A percentile compares a stretch with the other conserved stretches of the same genome.
Conservation (phyloP, 2,329 filamentous ascomycete genomes). For the Colletotrichum lini region DNA sequence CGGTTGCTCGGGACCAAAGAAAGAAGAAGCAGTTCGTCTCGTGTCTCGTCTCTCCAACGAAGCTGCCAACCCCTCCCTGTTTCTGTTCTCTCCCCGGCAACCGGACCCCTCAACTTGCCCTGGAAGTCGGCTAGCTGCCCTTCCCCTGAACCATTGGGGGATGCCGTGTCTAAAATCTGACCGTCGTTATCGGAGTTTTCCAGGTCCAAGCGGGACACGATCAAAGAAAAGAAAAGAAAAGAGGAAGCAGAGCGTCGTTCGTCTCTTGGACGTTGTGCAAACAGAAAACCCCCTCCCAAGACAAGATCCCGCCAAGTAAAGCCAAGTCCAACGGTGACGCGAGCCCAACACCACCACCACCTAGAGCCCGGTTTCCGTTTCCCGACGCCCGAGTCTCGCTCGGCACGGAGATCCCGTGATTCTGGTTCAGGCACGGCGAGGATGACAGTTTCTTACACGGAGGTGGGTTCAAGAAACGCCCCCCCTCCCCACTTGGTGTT, state of each 20-base stretch:
- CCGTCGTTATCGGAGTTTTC: too few relatives aligned
- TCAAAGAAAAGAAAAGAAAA: too few relatives aligned
- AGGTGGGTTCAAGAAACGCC: not conserved
- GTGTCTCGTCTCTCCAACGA: not conserved
- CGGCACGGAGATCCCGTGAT: not conserved
- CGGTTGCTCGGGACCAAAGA: not conserved
- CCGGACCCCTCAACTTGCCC: slow-evolving; percentile 7
- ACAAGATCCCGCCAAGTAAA: not conserved
- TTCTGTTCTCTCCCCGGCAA: slow-evolving; percentile 7
- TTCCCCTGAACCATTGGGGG: not conserved
- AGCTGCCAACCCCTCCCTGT: not conserved
- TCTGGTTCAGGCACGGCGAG: not conserved
- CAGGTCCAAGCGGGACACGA: too few relatives aligned
- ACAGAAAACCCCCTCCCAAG: too few relatives aligned
- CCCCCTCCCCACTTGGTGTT: too few relatives aligned
- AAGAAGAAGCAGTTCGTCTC: slow-evolving; percentile 7
- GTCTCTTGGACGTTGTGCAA: too few relatives aligned
- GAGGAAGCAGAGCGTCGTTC: not conserved
- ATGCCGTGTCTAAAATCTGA: too few relatives aligned
- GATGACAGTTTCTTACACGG: not conserved
- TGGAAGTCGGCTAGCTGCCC: not conserved
- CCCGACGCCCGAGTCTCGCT: not conserved
- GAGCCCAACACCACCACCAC: too few relatives aligned
- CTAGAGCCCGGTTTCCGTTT: not conserved
- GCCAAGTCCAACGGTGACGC: too few relatives aligned